Conservation (phyloP, 1,284 basidiomycete genomes). For the Trichosporon sp. region DNA sequence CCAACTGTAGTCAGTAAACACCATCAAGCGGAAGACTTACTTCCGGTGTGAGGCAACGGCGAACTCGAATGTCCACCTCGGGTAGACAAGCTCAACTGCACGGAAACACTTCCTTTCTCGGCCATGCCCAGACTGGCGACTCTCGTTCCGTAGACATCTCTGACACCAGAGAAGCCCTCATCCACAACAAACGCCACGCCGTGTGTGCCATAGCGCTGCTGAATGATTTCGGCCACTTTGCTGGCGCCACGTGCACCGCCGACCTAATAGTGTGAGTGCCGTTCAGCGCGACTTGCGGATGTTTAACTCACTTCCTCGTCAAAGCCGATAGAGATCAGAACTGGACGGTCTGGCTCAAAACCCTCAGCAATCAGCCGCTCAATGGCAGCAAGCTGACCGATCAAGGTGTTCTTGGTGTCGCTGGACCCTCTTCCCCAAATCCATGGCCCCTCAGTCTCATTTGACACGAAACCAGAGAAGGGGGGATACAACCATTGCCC, state of each 20-base stretch:
- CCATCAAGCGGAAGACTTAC: conserved; percentile 28
- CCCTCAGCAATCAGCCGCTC: conserved; percentile 38
- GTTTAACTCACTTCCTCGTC: conserved; percentile 50
- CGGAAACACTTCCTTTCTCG: conserved; percentile 49
- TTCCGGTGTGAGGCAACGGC: conserved; percentile 45
- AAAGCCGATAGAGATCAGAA: conserved; percentile 52
- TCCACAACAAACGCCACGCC: conserved; percentile 50
- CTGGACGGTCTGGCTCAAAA: conserved; percentile 49
- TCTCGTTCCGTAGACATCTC: conserved; percentile 34
- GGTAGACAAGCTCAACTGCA: conserved; percentile 40
- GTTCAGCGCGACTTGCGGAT: too few species aligned
- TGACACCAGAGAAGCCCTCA: conserved; percentile 49
- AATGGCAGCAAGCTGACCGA: conserved; percentile 13
- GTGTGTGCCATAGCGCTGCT: conserved; percentile 45
- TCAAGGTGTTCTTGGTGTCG: conserved; percentile 17
- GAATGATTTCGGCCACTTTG: conserved; percentile 36
- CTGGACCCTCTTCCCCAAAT: conserved; percentile 17
- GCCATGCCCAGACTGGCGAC: conserved; percentile 49
- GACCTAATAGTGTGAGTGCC: conserved; percentile 23
- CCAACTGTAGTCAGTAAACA: conserved; percentile 31
- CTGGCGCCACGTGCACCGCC: conserved; percentile 45
- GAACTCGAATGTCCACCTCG: conserved; percentile 45
- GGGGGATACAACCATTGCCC: conserved; percentile 57
- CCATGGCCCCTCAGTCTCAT: conserved; percentile 7
- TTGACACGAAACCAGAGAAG: conserved; percentile 1